phyloP scores from a whole-genome alignment of 768 basidiomycete species.

The Crucibulum laeve region DNA sequence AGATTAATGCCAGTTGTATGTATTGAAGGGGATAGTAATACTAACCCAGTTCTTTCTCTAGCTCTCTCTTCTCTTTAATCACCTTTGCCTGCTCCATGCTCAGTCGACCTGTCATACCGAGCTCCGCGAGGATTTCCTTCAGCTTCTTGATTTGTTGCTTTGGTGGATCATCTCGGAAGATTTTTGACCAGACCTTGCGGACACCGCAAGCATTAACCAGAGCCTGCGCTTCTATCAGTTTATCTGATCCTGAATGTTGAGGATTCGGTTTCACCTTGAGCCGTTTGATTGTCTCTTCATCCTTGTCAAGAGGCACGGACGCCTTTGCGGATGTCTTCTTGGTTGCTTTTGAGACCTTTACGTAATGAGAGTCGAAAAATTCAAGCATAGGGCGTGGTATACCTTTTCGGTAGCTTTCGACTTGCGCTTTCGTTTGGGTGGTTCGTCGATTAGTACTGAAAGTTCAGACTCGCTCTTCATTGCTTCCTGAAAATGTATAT shows the following conservation, averaged over 20 bases:
- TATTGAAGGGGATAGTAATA: constrained; percentile 6
- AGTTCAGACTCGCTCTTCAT: constrained; percentile 52
- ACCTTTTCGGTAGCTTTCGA: constrained; percentile 26
- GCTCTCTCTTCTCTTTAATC: constrained; percentile 69
- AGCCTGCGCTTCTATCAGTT: too few species aligned
- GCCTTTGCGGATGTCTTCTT: constrained; percentile 26
- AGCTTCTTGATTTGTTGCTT: constrained; percentile 64
- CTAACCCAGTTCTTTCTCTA: constrained; percentile 75
- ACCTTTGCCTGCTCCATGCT: constrained; percentile 78
- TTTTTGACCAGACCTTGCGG: constrained; percentile 72
- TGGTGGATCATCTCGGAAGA: constrained; percentile 57
- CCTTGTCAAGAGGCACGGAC: constrained; percentile 37
- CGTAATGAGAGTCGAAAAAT: constrained; percentile 12
- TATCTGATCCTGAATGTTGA: constrained; percentile 1
- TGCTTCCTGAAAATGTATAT: neutral
- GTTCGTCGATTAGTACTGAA: constrained; percentile 57
- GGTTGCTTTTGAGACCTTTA: constrained; percentile 16
- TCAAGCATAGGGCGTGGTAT: neutral
- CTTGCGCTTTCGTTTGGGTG: constrained; percentile 40
- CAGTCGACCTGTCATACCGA: constrained; percentile 78
- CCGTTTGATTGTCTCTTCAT: constrained; percentile 71
- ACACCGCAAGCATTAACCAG: constrained; percentile 73
- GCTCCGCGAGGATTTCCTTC: constrained; percentile 56
- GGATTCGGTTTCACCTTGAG: constrained; percentile 49
- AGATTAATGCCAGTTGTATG: neutral